Percentiles rank a stretch among this genome's conserved stretches.
phyloP scores from a whole-genome alignment of 176 grass and related monocot species.

The Oryza glumipatula region DNA sequence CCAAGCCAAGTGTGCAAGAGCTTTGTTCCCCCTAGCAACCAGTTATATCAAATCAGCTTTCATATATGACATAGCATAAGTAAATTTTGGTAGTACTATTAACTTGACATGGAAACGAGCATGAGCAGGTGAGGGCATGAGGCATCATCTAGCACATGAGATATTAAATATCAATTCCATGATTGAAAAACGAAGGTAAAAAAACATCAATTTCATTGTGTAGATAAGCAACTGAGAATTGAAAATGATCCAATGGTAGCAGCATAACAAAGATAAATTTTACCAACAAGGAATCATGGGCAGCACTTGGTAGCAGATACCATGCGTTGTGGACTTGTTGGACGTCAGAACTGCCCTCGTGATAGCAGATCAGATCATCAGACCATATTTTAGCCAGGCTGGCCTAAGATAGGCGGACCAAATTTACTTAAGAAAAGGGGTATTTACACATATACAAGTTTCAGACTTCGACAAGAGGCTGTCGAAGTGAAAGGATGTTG shows the following conservation, averaged over 20 bases:
- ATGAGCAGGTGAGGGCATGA: neutral
- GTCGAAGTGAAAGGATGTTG: no score
- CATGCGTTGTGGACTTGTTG: neutral
- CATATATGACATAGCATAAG: neutral
- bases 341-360: neutral
- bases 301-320: neutral
- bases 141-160: conserved; percentile 1
- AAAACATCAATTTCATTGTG: neutral
- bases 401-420: no score
- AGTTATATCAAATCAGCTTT: neutral
- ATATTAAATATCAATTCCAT: conserved; percentile 19
- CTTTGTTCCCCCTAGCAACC: conserved; percentile 6
- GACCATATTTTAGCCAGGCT: no score
- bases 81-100: neutral
- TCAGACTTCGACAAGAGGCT: no score
- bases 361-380: conserved; percentile 2
- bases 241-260: neutral
- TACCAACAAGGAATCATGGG: neutral
- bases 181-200: neutral
- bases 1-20: neutral
- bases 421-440: no score
- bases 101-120: neutral
- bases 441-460: no score
- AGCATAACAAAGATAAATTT: neutral
- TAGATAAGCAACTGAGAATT: neutral